Percentiles rank a stretch among this genome's conserved stretches.
Evolutionary conservation across 106 monocot genomes (phyloP).

Genomic region (Triglochin maritima): DNA sequence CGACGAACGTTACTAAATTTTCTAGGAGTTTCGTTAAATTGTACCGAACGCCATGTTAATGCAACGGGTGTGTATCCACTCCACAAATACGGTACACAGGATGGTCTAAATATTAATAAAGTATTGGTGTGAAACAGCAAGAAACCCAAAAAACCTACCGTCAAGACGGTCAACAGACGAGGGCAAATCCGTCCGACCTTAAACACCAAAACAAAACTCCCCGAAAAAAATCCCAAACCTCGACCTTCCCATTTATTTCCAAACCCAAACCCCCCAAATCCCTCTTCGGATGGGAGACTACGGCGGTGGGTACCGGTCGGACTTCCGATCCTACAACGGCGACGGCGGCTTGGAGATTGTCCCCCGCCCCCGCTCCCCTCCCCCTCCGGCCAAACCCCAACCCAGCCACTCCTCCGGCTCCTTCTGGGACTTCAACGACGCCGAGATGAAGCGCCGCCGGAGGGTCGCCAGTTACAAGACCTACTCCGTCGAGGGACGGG

Average conservation of each 20-base stretch:
- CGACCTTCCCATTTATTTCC: background rate
- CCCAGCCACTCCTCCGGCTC: background rate
- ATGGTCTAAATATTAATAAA: too few species aligned
- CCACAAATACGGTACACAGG: too few species aligned
- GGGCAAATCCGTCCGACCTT: too few species aligned
- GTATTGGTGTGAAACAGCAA: too few species aligned
- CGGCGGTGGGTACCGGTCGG: conserved; percentile 5
- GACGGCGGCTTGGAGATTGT: conserved; percentile 9
- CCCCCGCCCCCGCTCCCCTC: background rate
- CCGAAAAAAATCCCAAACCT: too few species aligned
- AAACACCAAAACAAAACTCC: too few species aligned
- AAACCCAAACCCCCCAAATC: background rate
- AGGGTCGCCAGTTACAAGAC: conserved; percentile 24
- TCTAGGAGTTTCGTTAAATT: too few species aligned
- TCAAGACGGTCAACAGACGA: too few species aligned
- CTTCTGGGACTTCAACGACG: conserved; percentile 5
- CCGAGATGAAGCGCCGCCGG: conserved; percentile 17
- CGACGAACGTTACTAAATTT: too few species aligned
- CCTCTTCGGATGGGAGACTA: conserved; percentile 3
- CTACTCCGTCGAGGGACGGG: conserved; percentile 19
- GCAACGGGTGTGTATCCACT: too few species aligned
- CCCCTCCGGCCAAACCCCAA: background rate
- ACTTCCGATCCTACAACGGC: background rate
- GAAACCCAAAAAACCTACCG: too few species aligned
- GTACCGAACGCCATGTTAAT: too few species aligned